Percentiles rank a stretch among this genome's conserved stretches.
These are phyloP conservation scores for Acanthamoeba healyi DNA, from an alignment of 208 protist genomes.

Conservation along the genomic window DNA sequence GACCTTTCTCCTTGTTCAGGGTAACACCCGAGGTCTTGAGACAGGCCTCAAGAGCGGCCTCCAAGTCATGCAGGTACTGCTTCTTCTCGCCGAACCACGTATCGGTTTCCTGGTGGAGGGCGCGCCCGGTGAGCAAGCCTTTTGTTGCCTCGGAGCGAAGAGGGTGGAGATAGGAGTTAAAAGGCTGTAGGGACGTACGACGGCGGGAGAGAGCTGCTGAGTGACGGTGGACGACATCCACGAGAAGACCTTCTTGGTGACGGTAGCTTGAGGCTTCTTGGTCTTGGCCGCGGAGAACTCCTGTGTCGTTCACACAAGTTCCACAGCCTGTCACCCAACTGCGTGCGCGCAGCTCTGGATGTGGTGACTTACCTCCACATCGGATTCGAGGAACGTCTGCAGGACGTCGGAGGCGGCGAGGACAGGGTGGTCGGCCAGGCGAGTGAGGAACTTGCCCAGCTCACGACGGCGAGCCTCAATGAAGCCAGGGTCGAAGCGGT, in stretches of 20 bases:
- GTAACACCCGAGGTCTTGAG: constrained; percentile 38
- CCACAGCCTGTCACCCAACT: too few relatives aligned
- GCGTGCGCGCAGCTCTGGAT: too few relatives aligned
- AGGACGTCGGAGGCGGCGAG: constrained; percentile 28
- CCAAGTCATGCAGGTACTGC: constrained; percentile 35
- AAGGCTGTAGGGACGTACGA: neutral
- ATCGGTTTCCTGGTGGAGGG: constrained; percentile 38
- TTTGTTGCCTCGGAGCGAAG: too few relatives aligned
- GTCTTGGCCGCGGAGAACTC: constrained; percentile 56
- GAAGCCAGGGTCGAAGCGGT: constrained; percentile 70
- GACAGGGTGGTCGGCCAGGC: constrained; percentile 50
- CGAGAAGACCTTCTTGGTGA: constrained; percentile 73
- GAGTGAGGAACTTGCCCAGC: constrained; percentile 55
- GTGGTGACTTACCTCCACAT: neutral
- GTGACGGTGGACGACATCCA: constrained; percentile 59
- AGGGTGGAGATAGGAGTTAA: too few relatives aligned
- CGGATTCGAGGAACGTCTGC: constrained; percentile 68
- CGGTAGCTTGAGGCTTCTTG: constrained; percentile 33
- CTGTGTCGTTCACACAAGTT: constrained; percentile 3
- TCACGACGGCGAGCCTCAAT: constrained; percentile 56
- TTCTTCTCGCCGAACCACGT: constrained; percentile 64
- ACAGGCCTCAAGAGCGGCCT: neutral
- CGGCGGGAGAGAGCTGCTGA: constrained; percentile 32
- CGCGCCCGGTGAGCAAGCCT: neutral
- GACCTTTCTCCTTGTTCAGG: constrained; percentile 39